Percentiles rank a stretch among this genome's conserved stretches.
phyloP scores from a whole-genome alignment of 306 rosid genomes.

The Astragalus membranaceus region DNA sequence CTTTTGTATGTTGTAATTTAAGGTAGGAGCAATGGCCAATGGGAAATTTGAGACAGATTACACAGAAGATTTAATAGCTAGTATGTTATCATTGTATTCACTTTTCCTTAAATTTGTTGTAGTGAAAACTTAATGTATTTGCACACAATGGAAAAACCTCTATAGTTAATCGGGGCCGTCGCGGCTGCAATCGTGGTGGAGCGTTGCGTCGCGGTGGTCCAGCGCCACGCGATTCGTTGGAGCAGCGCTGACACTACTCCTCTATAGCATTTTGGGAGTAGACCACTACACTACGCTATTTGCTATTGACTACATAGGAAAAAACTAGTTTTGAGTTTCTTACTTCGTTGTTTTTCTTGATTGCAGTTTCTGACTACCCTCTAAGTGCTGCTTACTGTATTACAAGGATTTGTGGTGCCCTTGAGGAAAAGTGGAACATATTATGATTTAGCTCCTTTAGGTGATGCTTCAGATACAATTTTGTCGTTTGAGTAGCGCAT shows the following conservation, averaged over 20 bases:
- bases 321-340: not conserved
- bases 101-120: not conserved
- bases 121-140: not conserved
- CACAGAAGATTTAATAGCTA: constrained; percentile 64
- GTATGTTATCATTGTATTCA: constrained; percentile 28
- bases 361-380: constrained; percentile 60
- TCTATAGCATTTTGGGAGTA: too few relatives aligned
- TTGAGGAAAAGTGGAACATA: constrained; percentile 57
- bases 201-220: too few relatives aligned
- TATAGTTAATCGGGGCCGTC: too few relatives aligned
- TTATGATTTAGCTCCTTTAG: constrained; percentile 26
- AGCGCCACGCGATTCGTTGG: too few relatives aligned
- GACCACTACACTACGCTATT: too few relatives aligned
- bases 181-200: too few relatives aligned
- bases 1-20: constrained; percentile 13
- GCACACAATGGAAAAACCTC: not conserved
- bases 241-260: too few relatives aligned
- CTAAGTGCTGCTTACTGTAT: constrained; percentile 70
- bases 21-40: constrained; percentile 29
- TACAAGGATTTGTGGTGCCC: constrained; percentile 44
- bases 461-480: not conserved
- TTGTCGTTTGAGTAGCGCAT: not conserved
- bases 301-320: too few relatives aligned
- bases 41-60: constrained; percentile 51
- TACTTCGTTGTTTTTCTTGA: constrained; percentile 11